These are phyloP conservation scores for Geum urbanum DNA, from an alignment of 306 rosid genomes.

Conservation along the genomic window DNA sequence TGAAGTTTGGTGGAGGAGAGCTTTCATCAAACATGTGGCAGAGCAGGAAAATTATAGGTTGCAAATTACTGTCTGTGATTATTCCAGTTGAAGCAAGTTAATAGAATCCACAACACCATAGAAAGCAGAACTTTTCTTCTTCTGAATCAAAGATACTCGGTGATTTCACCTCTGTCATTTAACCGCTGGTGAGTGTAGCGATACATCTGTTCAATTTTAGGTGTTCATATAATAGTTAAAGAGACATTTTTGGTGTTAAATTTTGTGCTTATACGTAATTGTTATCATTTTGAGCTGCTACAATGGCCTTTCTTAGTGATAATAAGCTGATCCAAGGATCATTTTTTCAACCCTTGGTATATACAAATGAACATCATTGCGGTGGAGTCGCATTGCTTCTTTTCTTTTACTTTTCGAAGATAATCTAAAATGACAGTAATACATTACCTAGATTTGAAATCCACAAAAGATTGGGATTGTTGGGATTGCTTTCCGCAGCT, in stretches of 20 bases:
- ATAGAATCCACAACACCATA: slow-evolving; percentile 27
- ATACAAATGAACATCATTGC: no score
- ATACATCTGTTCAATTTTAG: background rate
- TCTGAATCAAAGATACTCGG: background rate
- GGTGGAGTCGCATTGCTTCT: no score
- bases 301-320: no score
- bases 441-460: no score
- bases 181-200: background rate
- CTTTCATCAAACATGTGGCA: slow-evolving; percentile 55
- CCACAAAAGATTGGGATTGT: no score
- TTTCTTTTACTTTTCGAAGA: no score
- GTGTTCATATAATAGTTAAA: background rate
- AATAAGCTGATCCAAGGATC: background rate
- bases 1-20: slow-evolving; percentile 96
- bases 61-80: slow-evolving; percentile 61
- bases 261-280: no score
- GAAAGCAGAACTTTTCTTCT: slow-evolving; percentile 19
- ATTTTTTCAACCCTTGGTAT: background rate
- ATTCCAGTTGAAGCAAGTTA: slow-evolving; percentile 41
- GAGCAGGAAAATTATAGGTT: slow-evolving; percentile 58
- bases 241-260: background rate
- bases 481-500: no score
- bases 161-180: background rate
- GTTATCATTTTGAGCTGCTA: no score
- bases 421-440: no score